phyloP scores from a whole-genome alignment of 2,329 filamentous ascomycete species.

The Coccinonectria pachysandricola region DNA sequence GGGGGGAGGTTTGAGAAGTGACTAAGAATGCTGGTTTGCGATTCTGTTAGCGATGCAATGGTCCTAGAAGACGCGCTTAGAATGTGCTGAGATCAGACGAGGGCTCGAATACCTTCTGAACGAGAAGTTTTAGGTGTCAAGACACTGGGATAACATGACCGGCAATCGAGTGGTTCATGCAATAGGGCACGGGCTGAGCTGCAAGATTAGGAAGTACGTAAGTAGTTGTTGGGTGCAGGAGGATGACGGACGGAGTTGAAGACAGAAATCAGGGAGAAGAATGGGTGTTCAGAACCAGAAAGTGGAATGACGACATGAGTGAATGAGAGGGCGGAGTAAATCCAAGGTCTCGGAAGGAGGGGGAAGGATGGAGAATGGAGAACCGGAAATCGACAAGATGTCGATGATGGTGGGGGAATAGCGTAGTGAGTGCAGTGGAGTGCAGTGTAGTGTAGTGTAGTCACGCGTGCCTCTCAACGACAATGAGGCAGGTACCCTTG shows the following conservation, averaged over 20 bases:
- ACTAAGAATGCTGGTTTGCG: no score
- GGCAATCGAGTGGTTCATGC: not conserved
- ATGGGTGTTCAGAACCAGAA: no score
- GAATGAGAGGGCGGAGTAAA: not conserved
- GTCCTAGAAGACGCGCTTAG: no score
- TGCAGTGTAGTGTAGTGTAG: no score
- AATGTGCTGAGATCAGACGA: no score
- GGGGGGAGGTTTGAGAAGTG: no score
- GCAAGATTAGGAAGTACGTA: no score
- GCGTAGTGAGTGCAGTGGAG: not conserved
- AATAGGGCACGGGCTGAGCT: no score
- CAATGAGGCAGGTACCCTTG: no score
- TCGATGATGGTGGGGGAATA: not conserved
- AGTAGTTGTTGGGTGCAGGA: not conserved
- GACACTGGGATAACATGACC: constrained; percentile 6
- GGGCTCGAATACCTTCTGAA: no score
- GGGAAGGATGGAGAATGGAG: constrained; percentile 8
- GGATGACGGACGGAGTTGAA: not conserved
- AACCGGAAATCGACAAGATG: constrained; percentile 6
- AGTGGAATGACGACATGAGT: constrained; percentile 1
- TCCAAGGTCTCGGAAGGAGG: not conserved
- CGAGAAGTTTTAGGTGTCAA: constrained; percentile 4
- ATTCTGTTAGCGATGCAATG: no score
- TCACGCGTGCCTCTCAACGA: no score
- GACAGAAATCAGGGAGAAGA: not conserved